phyloP scores from a whole-genome alignment of 352 stramenopile genomes.

The Phytophthora constricta region DNA sequence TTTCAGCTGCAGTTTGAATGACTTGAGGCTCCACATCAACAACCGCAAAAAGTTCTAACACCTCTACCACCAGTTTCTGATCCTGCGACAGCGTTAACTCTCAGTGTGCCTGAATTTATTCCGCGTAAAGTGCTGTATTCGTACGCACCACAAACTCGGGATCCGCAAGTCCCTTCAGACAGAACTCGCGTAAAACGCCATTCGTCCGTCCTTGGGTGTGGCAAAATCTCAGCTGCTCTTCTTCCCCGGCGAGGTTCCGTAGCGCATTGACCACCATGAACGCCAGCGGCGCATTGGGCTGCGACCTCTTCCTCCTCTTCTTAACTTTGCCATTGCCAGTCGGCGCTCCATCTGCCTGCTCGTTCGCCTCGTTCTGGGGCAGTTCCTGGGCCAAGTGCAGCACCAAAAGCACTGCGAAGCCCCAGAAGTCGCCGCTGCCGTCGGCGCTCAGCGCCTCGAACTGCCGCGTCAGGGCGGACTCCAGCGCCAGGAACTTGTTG shows the following conservation, averaged over 20 bases:
- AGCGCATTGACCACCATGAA: conserved; percentile 67
- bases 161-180: conserved; percentile 25
- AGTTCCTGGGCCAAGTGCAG: conserved; percentile 43
- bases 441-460: conserved; percentile 29
- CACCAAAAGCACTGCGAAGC: conserved; percentile 46
- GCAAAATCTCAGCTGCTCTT: conserved; percentile 11
- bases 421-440: conserved; percentile 31
- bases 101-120: neutral
- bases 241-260: conserved; percentile 36
- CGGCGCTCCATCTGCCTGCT: neutral
- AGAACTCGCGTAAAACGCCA: conserved; percentile 39
- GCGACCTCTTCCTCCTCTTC: conserved; percentile 38
- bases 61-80: conserved; percentile 63
- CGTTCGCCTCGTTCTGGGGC: neutral
- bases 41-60: conserved; percentile 60
- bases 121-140: neutral
- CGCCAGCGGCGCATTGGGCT: conserved; percentile 60
- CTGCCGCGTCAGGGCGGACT: conserved; percentile 39
- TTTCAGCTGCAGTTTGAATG: conserved; percentile 27
- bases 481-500: conserved; percentile 69
- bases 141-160: conserved; percentile 21
- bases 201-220: conserved; percentile 32
- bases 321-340: conserved; percentile 29
- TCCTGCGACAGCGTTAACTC: conserved; percentile 40
- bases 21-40: conserved; percentile 24